Base-by-base conservation (phyloP, 768 basidiomycete genomes). In the Trichaptum fuscoviolaceum region DNA sequence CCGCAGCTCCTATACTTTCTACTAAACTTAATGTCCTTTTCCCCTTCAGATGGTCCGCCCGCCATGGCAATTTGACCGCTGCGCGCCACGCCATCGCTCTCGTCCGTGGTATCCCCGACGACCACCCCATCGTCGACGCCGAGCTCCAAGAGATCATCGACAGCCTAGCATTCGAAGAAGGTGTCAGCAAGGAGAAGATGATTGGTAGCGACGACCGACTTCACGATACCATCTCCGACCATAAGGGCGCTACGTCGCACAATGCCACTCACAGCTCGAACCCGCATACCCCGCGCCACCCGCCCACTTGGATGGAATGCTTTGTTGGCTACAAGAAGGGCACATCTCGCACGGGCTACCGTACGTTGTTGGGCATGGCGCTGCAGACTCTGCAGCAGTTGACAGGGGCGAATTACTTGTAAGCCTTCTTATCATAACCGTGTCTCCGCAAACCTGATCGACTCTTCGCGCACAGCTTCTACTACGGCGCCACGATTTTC, bases 361-460 rank as follows among this genome's bases (percentile, higher is more conserved):
- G 88, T 66, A 90, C 89, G 2, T 69, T 85, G 6, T 79, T 88
- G 30, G 84, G 80, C 62, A 89, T 89, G 84, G 74, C 80, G 1
- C 76, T 93, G 24, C 90, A 92, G 75, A 82, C 81, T 66, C 79
- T 90, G 68, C 90, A 92, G 72, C 90, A 92, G 73, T 82, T 91
- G 36, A 91, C 87, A 0, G 86, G 87, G 24, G 86, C 86, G 3
- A 88, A 88, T 74, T 88, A 87, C 72, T 88, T 88, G 42, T 52
- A 20, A 52, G 67, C 58, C 58, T 62, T 34, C 23, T 35, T 65
- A 66, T 9, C 62, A 66, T 20, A 68, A 20, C 4, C 62, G n/a
- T 26, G 52, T 27, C 23, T n/a, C n/a, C n/a, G n/a, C n/a, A n/a
- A n/a, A n/a, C 66, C 65, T 60, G 62, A 67, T 23, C 58, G 34